A percentile compares a stretch with the other conserved stretches of the same genome.
Evolutionary conservation across 768 basidiomycete species (phyloP).

Genomic region (Coprinopsis sp.): DNA sequence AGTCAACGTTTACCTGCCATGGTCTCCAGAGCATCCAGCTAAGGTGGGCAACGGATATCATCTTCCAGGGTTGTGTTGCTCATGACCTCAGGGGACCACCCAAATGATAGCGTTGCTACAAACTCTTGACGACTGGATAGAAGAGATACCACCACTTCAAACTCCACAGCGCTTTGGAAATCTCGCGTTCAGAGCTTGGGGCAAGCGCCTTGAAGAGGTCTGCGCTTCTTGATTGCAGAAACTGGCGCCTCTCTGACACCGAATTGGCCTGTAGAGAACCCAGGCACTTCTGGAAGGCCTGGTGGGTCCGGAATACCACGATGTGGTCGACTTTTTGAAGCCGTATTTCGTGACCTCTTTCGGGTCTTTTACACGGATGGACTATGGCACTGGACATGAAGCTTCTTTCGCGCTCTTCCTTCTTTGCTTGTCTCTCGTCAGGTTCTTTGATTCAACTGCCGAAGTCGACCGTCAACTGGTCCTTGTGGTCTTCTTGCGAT

Average conservation of each 20-base stretch:
- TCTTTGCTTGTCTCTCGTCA: conserved; percentile 62
- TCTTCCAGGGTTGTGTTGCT: not conserved
- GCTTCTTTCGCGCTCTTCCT: conserved; percentile 81
- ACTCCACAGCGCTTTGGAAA: conserved; percentile 89
- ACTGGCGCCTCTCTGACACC: not conserved
- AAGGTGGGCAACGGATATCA: conserved; percentile 26
- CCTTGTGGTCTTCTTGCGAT: conserved; percentile 67
- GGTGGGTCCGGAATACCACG: conserved; percentile 40
- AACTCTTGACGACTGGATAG: conserved; percentile 67
- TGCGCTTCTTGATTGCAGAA: conserved; percentile 7
- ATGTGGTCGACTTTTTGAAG: conserved; percentile 58
- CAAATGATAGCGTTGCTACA: conserved; percentile 55
- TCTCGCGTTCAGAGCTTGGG: conserved; percentile 85
- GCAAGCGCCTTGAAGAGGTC: conserved; percentile 72
- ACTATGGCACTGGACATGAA: conserved; percentile 98
- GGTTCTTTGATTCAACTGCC: conserved; percentile 54
- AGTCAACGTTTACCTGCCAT: conserved; percentile 56
- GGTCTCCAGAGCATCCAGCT: conserved; percentile 25
- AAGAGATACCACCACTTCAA: conserved; percentile 69
- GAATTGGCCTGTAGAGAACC: conserved; percentile 38
- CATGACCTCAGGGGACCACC: conserved; percentile 39
- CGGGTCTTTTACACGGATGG: conserved; percentile 86
- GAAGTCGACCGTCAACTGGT: conserved; percentile 59
- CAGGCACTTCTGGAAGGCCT: conserved; percentile 45
- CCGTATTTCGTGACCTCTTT: conserved; percentile 83